Evolutionary conservation across 768 basidiomycete species (phyloP), one percentile per base, ranked within the genome.

Genomic region (Agaricus bisporus): DNA sequence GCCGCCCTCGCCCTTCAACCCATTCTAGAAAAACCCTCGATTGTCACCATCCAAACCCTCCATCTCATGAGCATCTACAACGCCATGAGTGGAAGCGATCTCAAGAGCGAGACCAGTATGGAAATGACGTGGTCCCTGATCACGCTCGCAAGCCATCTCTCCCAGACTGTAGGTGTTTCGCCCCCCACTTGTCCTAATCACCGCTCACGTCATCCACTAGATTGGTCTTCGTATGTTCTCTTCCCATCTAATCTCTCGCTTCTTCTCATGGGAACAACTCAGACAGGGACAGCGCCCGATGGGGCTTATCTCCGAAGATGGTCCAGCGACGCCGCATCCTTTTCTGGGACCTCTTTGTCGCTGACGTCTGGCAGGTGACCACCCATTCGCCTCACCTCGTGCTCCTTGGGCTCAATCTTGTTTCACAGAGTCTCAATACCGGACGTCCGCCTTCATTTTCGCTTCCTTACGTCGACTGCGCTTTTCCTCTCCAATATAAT

Each of bases 311-410:
- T 5, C 68, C 77, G 1, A 80, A 80, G 62, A 77, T 82, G 59
- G 81, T 88, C 0, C 76, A 85, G 56, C 70, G 86, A 26, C 76
- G 88, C 8, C 77, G 86, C 3, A 70, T 82, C 29, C 68, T 88
- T 9, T 89, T 91, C 68, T 91, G 88, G 88, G 85, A 89, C 61
- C 71, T 88, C 9, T 89, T 87, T 58, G 73, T 84, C 17, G 81
- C 82, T 0, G 88, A 90, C 59, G 71, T 77, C 3, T 89, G 83
- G 83, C 73, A 79, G 69, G 86, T 86, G 57, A 35, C 75, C 66
- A 14, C 17, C 7, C 12, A 6, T n/a, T 7, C 29, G 2, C 29
- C 29, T 32, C 29, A 32, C 29, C 6, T 1, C 18, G 15, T 47
- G 41, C 29, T 48, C 36, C 43, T 11, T 26, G 7, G 7, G 46